These are phyloP conservation scores for Fusarium brevicatenulatum DNA, from an alignment of 2,329 filamentous ascomycete genomes.

Conservation along the genomic window DNA sequence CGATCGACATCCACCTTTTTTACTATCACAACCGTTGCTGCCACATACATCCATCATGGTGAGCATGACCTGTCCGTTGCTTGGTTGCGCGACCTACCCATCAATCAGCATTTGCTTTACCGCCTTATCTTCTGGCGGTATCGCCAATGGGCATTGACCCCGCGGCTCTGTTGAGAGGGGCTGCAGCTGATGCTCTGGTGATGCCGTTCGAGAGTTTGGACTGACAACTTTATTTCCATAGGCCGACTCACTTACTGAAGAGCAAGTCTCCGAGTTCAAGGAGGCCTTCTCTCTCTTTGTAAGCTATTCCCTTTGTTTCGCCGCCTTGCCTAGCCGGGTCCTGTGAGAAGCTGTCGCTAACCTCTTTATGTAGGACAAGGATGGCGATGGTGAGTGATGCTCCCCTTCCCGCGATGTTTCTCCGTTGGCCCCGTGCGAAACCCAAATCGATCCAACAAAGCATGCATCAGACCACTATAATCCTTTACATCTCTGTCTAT, in stretches of 20 bases:
- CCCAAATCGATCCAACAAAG: constrained; percentile 13
- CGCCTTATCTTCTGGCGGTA: constrained; percentile 16
- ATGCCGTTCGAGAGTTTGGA: constrained; percentile 20
- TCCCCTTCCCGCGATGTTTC: constrained; percentile 25
- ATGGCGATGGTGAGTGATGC: constrained; percentile 82
- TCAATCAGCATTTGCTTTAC: constrained; percentile 9
- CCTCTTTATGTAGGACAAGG: constrained; percentile 74
- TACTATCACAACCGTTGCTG: constrained; percentile 31
- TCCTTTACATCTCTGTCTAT: neutral
- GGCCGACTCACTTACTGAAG: constrained; percentile 98
- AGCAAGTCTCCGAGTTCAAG: constrained; percentile 99
- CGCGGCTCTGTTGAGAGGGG: constrained; percentile 44
- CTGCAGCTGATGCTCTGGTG: constrained; percentile 37
- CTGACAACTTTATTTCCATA: constrained; percentile 54
- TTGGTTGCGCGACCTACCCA: constrained; percentile 1
- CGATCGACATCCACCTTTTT: constrained; percentile 42
- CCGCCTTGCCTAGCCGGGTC: neutral
- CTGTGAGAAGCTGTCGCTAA: constrained; percentile 39
- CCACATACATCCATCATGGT: constrained; percentile 45
- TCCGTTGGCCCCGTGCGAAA: constrained; percentile 18
- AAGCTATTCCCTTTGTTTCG: constrained; percentile 58
- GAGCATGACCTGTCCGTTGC: constrained; percentile 28
- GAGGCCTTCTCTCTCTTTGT: constrained; percentile 99
- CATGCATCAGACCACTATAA: constrained; percentile 2
- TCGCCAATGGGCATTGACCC: constrained; percentile 38